Percentiles rank a stretch among this genome's conserved stretches.
phyloP scores from a whole-genome alignment of 345 rosid species.

The Murraya koenigii region DNA sequence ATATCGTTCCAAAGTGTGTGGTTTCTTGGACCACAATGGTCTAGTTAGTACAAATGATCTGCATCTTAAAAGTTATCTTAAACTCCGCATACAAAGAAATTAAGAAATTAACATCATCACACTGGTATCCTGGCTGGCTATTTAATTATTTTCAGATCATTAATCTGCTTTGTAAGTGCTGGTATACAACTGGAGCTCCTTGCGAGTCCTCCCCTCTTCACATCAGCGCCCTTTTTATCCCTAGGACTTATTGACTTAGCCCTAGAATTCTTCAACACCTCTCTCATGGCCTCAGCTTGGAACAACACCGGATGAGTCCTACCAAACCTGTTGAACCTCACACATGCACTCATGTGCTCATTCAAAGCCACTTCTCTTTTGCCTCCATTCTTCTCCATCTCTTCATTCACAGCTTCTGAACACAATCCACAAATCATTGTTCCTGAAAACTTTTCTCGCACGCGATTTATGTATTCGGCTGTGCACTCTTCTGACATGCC shows the following conservation, averaged over 20 bases:
- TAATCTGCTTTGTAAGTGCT: slow-evolving; percentile 48
- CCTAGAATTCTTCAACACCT: slow-evolving; percentile 55
- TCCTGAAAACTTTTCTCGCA: slow-evolving; percentile 58
- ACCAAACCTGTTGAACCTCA: slow-evolving; percentile 62
- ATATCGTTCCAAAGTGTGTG: no score
- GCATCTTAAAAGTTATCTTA: no score
- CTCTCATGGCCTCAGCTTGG: slow-evolving; percentile 87
- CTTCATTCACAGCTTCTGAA: slow-evolving; percentile 66
- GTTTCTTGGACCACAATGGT: no score
- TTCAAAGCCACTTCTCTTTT: slow-evolving; percentile 61
- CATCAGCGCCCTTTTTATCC: slow-evolving; percentile 22
- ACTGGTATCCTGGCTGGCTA: background rate
- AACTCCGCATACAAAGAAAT: no score
- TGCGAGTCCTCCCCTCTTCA: slow-evolving; percentile 34
- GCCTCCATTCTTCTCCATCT: slow-evolving; percentile 58
- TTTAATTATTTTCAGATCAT: slow-evolving; percentile 26
- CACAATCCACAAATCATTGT: slow-evolving; percentile 78
- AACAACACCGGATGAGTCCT: slow-evolving; percentile 70
- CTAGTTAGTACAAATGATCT: no score
- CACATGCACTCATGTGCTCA: slow-evolving; percentile 64
- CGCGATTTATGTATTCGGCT: slow-evolving; percentile 50
- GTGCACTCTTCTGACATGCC: slow-evolving; percentile 94
- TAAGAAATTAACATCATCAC: background rate
- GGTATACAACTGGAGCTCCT: slow-evolving; percentile 88
- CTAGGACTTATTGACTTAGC: slow-evolving; percentile 41